Percentiles rank a stretch among this genome's conserved stretches.
Conservation (phyloP, 1,284 basidiomycete species). For the Ustilago nuda region DNA sequence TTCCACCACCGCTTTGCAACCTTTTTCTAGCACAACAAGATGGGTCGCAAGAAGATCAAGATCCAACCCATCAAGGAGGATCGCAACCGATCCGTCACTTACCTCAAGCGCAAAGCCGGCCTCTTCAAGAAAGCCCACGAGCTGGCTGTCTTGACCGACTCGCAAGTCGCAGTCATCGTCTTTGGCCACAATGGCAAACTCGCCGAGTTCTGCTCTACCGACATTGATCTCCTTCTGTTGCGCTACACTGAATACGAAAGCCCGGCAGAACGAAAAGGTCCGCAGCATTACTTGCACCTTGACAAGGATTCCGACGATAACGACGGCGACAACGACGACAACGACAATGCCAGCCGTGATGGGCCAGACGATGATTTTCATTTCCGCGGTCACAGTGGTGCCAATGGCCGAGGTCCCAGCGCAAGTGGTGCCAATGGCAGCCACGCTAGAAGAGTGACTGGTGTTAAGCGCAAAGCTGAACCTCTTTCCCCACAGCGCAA, state of each 20-base stretch:
- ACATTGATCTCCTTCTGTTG: constrained; percentile 59
- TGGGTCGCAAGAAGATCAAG: constrained; percentile 90
- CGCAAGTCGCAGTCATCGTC: constrained; percentile 78
- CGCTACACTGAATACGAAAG: constrained; percentile 59
- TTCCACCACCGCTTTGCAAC: too few species aligned
- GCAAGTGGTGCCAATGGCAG: constrained; percentile 9
- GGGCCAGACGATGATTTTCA: constrained; percentile 17
- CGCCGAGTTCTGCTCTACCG: constrained; percentile 62
- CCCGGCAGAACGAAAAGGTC: constrained; percentile 44
- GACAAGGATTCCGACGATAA: constrained; percentile 51
- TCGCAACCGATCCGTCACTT: constrained; percentile 88
- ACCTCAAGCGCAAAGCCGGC: constrained; percentile 89
- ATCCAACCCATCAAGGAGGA: constrained; percentile 89
- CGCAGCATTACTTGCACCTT: constrained; percentile 41
- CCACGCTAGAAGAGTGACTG: constrained; percentile 8
- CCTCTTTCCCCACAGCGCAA: constrained; percentile 15
- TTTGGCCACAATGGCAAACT: constrained; percentile 72
- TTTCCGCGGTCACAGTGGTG: constrained; percentile 6
- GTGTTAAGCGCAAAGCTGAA: constrained; percentile 35
- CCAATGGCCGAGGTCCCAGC: constrained; percentile 10
- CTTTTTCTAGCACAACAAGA: constrained; percentile 61
- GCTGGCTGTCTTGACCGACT: constrained; percentile 80
- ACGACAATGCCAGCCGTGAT: constrained; percentile 26
- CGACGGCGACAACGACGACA: constrained; percentile 31
- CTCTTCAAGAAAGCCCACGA: constrained; percentile 92